Conservation (phyloP, 1,139 yeast genomes). For the Taphrina wiesneri region DNA sequence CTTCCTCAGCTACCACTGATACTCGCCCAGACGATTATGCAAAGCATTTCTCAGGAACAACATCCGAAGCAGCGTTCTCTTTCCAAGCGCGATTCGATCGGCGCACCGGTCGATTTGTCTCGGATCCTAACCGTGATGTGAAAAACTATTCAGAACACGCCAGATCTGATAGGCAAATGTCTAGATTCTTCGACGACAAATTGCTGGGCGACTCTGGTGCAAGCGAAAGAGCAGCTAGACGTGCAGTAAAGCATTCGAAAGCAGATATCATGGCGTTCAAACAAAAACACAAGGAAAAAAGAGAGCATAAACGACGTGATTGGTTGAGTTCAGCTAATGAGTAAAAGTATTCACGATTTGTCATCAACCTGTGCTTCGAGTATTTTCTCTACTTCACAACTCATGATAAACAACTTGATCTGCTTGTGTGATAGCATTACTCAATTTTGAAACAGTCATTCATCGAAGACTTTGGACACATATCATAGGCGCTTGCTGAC, state of each 20-base stretch:
- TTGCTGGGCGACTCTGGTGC: constrained; percentile 39
- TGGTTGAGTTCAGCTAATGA: constrained; percentile 40
- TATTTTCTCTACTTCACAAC: too few species aligned
- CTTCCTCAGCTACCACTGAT: neutral
- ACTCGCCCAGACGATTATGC: neutral
- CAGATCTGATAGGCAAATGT: constrained; percentile 25
- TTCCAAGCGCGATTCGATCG: constrained; percentile 31
- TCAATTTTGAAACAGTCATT: too few species aligned
- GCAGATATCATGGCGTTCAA: constrained; percentile 41
- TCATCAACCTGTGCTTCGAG: neutral
- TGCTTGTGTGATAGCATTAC: too few species aligned
- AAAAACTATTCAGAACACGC: constrained; percentile 31
- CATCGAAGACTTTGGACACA: too few species aligned
- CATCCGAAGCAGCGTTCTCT: constrained; percentile 14
- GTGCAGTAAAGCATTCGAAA: constrained; percentile 40
- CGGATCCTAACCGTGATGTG: constrained; percentile 24
- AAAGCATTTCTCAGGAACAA: neutral
- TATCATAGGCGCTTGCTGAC: too few species aligned
- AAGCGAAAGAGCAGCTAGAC: constrained; percentile 40
- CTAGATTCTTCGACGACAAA: constrained; percentile 36
- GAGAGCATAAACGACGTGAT: constrained; percentile 41
- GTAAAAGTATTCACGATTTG: too few species aligned
- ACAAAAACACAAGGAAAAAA: constrained; percentile 41
- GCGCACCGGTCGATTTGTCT: constrained; percentile 32
- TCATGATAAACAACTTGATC: too few species aligned